Conservation (phyloP, 2,329 filamentous ascomycete species). For the Calonectria pauciramosa region DNA sequence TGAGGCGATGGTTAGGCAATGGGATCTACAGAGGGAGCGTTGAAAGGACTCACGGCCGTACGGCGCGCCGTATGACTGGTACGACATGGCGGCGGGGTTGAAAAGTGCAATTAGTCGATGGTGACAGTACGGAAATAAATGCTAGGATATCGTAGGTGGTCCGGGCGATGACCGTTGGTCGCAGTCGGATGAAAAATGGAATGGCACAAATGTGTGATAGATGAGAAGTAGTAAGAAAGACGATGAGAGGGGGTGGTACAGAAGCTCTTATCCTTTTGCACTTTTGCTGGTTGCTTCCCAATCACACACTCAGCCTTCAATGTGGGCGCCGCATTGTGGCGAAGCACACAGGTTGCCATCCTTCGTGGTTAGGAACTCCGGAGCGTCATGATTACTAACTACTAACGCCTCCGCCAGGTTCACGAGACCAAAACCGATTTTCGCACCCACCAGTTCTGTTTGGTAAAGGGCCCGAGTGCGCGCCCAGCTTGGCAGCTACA, state of each 20-base stretch:
- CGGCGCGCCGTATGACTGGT: conserved; percentile 50
- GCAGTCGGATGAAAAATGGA: not conserved
- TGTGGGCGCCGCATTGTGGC: conserved; percentile 4
- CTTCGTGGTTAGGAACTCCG: not conserved
- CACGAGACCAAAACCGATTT: conserved; percentile 18
- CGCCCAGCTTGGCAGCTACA: not conserved
- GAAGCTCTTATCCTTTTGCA: conserved; percentile 12
- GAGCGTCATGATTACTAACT: conserved; percentile 6
- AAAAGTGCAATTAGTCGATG: conserved; percentile 1
- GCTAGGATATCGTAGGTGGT: conserved; percentile 4
- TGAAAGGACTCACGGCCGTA: conserved; percentile 52
- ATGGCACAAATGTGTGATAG: not conserved
- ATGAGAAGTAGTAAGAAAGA: not conserved
- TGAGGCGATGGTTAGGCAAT: conserved; percentile 25
- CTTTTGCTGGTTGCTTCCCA: conserved; percentile 17
- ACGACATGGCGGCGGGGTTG: conserved; percentile 49
- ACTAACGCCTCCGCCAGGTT: conserved; percentile 6
- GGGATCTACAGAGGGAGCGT: not conserved
- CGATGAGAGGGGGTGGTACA: not conserved
- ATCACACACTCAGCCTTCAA: conserved; percentile 21
- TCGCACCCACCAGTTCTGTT: not conserved
- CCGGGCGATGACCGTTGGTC: not conserved
- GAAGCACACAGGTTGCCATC: not conserved
- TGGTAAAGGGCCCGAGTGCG: not conserved
- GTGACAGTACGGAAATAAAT: not conserved